Evolutionary conservation across 1,139 yeast species (phyloP).

Genomic region (Yamadazyma kanchanaburiensis): DNA sequence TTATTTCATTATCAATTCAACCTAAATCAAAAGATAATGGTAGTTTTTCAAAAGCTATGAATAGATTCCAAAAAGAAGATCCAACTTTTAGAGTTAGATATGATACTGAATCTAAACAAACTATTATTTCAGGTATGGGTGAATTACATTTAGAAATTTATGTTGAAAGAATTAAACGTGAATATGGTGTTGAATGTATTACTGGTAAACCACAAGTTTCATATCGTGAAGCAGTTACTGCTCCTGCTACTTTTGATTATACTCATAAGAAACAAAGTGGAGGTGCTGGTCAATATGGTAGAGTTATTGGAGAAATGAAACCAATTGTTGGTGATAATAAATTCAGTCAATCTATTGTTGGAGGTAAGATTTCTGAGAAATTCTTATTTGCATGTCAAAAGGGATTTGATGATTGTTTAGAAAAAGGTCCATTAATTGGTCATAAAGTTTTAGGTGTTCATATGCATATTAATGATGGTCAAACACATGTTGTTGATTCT

Average conservation of each 20-base stretch:
- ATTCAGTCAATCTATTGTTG: constrained; percentile 86
- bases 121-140: constrained; percentile 98
- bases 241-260: constrained; percentile 78
- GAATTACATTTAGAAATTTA: constrained; percentile 95
- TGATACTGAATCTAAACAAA: constrained; percentile 91
- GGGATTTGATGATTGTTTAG: constrained; percentile 93
- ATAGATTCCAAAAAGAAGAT: constrained; percentile 96
- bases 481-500: constrained; percentile 95
- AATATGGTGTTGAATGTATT: constrained; percentile 90
- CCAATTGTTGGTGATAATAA: constrained; percentile 66
- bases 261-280: constrained; percentile 98
- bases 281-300: constrained; percentile 99
- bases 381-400: constrained; percentile 90
- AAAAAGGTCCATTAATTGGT: constrained; percentile 95
- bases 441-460: constrained; percentile 89
- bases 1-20: constrained; percentile 83
- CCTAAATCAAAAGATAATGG: constrained; percentile 89
- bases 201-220: constrained; percentile 99
- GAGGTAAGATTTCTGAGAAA: constrained; percentile 96
- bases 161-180: constrained; percentile 97
- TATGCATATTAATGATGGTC: constrained; percentile 96
- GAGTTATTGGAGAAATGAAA: constrained; percentile 83
- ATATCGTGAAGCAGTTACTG: constrained; percentile 87
- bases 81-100: constrained; percentile 94
- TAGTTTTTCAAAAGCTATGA: constrained; percentile 88